These are phyloP conservation scores for Euphorbia schlechtendalii DNA, from an alignment of 441 rosid species.

Conservation along the genomic window DNA sequence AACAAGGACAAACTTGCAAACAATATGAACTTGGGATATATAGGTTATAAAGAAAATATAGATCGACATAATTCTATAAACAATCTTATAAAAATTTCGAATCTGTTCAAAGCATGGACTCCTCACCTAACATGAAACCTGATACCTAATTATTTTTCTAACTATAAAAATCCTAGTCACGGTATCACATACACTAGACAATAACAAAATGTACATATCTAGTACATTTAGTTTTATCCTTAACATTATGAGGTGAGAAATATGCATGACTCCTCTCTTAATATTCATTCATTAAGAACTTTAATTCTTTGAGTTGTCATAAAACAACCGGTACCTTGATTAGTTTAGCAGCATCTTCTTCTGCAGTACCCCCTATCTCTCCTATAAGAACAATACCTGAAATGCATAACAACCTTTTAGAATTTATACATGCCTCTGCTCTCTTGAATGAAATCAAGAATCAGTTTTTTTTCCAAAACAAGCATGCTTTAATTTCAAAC, in stretches of 20 bases:
- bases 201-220: not conserved
- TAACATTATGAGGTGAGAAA: not conserved
- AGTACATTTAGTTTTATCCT: not conserved
- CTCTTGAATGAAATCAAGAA: not conserved
- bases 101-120: not conserved
- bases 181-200: not conserved
- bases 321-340: constrained; percentile 47
- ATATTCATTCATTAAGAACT: not conserved
- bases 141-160: not conserved
- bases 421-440: not conserved
- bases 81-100: not conserved
- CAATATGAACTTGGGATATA: not conserved
- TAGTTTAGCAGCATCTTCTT: constrained; percentile 89
- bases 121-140: not conserved
- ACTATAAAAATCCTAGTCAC: not conserved
- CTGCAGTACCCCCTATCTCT: constrained; percentile 95
- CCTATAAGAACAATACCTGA: constrained; percentile 81
- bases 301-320: not conserved
- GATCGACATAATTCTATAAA: not conserved
- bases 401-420: constrained; percentile 6
- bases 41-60: not conserved
- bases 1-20: not conserved
- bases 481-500: not conserved
- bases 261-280: not conserved
- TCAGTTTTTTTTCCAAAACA: not conserved